phyloP scores from a whole-genome alignment of 2,329 filamentous ascomycete genomes.

The Bipolaris cookei region DNA sequence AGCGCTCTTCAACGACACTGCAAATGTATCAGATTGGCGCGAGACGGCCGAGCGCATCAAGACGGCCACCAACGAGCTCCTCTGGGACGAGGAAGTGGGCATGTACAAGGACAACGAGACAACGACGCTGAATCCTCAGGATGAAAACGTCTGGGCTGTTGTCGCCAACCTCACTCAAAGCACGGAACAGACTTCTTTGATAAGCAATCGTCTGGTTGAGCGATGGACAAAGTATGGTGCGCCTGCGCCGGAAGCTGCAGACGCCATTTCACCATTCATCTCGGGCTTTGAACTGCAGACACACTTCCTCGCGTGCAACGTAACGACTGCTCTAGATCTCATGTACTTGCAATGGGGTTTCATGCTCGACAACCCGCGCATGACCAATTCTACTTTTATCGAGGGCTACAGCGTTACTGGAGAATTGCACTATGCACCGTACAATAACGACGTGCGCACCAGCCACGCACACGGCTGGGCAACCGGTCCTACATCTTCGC shows the following conservation, averaged over 20 bases:
- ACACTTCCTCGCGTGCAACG: conserved; percentile 52
- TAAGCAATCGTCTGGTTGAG: conserved; percentile 41
- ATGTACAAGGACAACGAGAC: conserved; percentile 63
- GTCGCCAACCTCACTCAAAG: conserved; percentile 48
- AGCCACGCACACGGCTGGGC: conserved; percentile 60
- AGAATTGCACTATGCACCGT: conserved; percentile 57
- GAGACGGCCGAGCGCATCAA: conserved; percentile 52
- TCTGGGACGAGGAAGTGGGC: conserved; percentile 58
- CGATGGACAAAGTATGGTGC: conserved; percentile 56
- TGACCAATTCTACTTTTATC: conserved; percentile 61
- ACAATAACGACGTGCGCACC: conserved; percentile 56
- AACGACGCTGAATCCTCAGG: conserved; percentile 58
- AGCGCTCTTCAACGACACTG: conserved; percentile 55
- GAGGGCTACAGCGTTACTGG: conserved; percentile 59
- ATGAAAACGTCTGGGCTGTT: conserved; percentile 54
- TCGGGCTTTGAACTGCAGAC: conserved; percentile 56
- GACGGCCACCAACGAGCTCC: conserved; percentile 54
- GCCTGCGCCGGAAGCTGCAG: conserved; percentile 55
- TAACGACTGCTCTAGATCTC: conserved; percentile 51
- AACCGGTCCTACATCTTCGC: conserved; percentile 55
- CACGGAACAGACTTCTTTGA: conserved; percentile 34
- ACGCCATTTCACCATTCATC: conserved; percentile 58
- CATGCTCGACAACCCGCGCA: conserved; percentile 61
- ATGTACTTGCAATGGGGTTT: conserved; percentile 61
- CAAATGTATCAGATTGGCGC: conserved; percentile 52